These are phyloP conservation scores for Ogataea neopini DNA, from an alignment of 805 yeast genomes.

Conservation along the genomic window DNA sequence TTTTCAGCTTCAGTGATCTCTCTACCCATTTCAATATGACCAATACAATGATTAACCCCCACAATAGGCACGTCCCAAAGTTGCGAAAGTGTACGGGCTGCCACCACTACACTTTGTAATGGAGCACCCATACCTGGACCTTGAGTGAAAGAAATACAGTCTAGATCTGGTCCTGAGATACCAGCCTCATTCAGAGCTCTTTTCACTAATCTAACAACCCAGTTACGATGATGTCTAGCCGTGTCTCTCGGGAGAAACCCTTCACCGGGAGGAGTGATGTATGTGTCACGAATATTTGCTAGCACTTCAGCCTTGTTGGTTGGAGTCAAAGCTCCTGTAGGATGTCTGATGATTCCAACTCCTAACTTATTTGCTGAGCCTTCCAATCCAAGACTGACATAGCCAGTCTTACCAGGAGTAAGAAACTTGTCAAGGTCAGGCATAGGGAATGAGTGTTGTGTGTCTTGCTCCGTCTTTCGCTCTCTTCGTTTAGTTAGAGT, in stretches of 20 bases:
- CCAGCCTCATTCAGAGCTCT: conserved; percentile 64
- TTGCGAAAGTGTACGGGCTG: conserved; percentile 82
- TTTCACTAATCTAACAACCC: conserved; percentile 82
- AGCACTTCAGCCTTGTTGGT: conserved; percentile 71
- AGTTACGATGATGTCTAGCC: conserved; percentile 93
- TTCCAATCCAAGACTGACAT: conserved; percentile 86
- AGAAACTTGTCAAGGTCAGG: conserved; percentile 42
- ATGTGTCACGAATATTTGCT: conserved; percentile 93
- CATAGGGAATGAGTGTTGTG: conserved; percentile 13
- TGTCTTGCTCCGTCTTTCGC: not conserved
- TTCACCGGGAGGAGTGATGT: conserved; percentile 96
- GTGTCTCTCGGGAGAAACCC: conserved; percentile 97
- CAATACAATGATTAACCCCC: conserved; percentile 97
- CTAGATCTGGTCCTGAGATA: conserved; percentile 51
- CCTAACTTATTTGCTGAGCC: conserved; percentile 98
- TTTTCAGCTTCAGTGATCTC: conserved; percentile 97
- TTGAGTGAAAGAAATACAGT: conserved; percentile 89
- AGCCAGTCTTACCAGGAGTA: conserved; percentile 46
- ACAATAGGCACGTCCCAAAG: conserved; percentile 83
- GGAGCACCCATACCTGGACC: conserved; percentile 99
- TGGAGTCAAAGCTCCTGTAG: conserved; percentile 54
- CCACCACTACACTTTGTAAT: conserved; percentile 85
- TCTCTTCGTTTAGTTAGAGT: no score
- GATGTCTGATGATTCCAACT: conserved; percentile 85
- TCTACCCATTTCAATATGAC: conserved; percentile 99